Base-by-base conservation (phyloP, 2,329 filamentous ascomycete species). In the Xylaria sp. region DNA sequence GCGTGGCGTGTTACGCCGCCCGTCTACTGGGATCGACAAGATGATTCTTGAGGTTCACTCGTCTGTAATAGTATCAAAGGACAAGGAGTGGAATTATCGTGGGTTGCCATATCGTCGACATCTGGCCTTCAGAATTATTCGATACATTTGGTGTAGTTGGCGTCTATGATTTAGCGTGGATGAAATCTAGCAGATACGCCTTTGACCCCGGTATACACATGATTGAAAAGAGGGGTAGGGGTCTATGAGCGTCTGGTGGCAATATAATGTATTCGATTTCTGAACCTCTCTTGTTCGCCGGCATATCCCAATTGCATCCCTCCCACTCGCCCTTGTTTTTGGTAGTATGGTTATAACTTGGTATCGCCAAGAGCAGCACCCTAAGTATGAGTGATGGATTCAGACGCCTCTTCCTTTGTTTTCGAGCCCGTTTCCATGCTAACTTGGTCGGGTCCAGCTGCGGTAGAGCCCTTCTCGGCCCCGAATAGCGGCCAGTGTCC, bases 401-500 rank as follows among this genome's bases (percentile, higher is more conserved):
- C 61, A 28, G 67, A 64, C 23, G 46, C 43, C 9, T 58, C 56
- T 12, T 49, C 49, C 39, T 65, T 70, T 2, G 54, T 62, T 20
- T 36, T 41, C 3, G 52, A 51, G 18, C 48, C 33, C 18, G 25
- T 62, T 25, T 56, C 60, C 13, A 39, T 67, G 10, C 28, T 54
- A 15, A 66, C 52, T 2, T 58, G 56, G 8, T 51, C 41, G 2
- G 61, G 51, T 12, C 62, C 68, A 36, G 60, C 46, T 18, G 13
- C 48, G 5, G 18, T 46, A 7, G 64, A 15, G 10, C 18, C 48
- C 33, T 68, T 66, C 72, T 77, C 77, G 15, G 62, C 49, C 48
- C 67, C 70, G 72, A 79, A 72, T n/a, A 86, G 75, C 1, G 85
- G 85, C 79, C 82, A 85, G 70, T 81, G 83, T 10, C 86, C 85